Base-by-base conservation (phyloP, 176 grass and related monocot species). In the Eleusine indica region DNA sequence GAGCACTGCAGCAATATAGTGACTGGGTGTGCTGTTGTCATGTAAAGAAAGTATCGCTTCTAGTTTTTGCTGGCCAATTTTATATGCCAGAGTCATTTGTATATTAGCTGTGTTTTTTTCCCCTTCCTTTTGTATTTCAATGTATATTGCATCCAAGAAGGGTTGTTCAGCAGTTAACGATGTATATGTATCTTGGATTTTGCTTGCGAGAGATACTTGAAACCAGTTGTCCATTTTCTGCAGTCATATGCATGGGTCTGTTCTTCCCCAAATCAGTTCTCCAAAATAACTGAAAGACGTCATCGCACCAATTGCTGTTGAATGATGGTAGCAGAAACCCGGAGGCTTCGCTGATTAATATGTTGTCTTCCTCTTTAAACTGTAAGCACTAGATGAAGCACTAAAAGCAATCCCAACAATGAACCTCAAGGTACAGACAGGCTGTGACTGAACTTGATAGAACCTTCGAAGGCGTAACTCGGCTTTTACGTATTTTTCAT, bases 1-100 rank as follows among this genome's bases (percentile, higher is more conserved):
- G 49, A 82, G 81, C 52, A 60, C 47, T 75, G 80, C 83, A n/a
- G 43, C 79, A 25, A 94, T 91, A 51, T 91, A 94, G 22, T 25
- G 32, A 42, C 17, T 0, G 21, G 75, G 69, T n/a, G 4, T 51
- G 69, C 29, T 22, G 14, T 29, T 60, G 28, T 65, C 57, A 15
- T 87, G 69, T 74, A 38, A 74, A 80, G 17, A 38, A 74, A 80
- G 17, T 68, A 38, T 41, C 3, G 43, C 56, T 78, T 54, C 17
- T 82, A 17, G 13, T 49, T 68, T 85, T 5, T 9, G 12, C 54
- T 79, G 41, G 10, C 30, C 29, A 47, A 60, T 82, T 87, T 72
- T 18, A 67, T 17, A 57, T 80, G 77, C 49, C 51, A 67, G 7
- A 74, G 46, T 49, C 19, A 67, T 70, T 13, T 75, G 61, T 7